A percentile compares a stretch with the other conserved stretches of the same genome.
Evolutionary conservation across 1,139 yeast genomes (phyloP).

Genomic region (Kluyveromyces sp.): DNA sequence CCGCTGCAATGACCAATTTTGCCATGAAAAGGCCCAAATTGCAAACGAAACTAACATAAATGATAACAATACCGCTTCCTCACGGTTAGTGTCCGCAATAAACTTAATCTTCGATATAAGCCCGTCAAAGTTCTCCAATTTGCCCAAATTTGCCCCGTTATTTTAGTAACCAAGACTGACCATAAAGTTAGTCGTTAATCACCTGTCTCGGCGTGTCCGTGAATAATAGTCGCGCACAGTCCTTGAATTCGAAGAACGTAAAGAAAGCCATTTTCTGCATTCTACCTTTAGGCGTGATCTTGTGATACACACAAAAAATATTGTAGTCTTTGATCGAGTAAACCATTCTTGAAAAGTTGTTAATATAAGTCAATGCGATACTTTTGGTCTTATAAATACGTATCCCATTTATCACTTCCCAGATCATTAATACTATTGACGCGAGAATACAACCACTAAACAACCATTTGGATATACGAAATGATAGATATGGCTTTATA

Average conservation of each 20-base stretch:
- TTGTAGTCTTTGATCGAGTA: constrained; percentile 54
- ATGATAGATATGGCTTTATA: constrained; percentile 50
- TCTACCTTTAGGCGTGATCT: constrained; percentile 54
- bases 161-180: constrained; percentile 37
- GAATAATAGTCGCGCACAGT: constrained; percentile 54
- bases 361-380: constrained; percentile 66
- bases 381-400: constrained; percentile 51
- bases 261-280: constrained; percentile 65
- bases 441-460: constrained; percentile 82
- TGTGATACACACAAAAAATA: constrained; percentile 65
- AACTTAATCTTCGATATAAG: constrained; percentile 46
- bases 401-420: constrained; percentile 55
- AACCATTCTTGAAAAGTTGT: constrained; percentile 50
- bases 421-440: constrained; percentile 50
- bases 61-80: constrained; percentile 63
- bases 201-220: constrained; percentile 91
- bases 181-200: constrained; percentile 64
- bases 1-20: constrained; percentile 49
- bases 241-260: constrained; percentile 58
- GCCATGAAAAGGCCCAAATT: constrained; percentile 70
- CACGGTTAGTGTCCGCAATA: constrained; percentile 53
- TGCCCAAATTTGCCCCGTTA: constrained; percentile 28
- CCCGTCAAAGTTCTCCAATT: constrained; percentile 34
- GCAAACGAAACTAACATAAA: constrained; percentile 69
- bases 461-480: constrained; percentile 66